Evolutionary conservation across 257 asterid species (phyloP), one percentile per base, ranked within the genome.

Genomic region (Primulina eburnea): DNA sequence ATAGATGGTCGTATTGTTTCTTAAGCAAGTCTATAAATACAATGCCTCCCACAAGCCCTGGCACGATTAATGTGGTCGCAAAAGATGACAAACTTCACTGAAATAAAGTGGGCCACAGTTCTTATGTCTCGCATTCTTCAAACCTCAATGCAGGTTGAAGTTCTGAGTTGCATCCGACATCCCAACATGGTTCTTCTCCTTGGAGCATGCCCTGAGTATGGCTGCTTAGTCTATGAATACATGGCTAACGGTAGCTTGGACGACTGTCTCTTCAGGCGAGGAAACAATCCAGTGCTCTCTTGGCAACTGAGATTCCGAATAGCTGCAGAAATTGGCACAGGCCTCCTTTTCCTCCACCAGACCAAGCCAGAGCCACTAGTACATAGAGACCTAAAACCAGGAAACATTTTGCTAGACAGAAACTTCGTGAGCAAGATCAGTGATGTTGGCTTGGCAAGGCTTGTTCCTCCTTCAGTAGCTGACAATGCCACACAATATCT

Each of bases 291-390:
- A 26, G 69, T 68, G 24, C 63, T 71, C 38, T 52, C 75, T 16
- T 71, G 75, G 75, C 63, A 71, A 20, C 52, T 71, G 21, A 47
- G 75, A 34, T 71, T 71, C 52, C 63, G 64, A 71, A 71, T 71
- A 5, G 69, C 75, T 6, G 37, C 75, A 33, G 75, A 71, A n/a
- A 71, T 71, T 0, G 75, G 69, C 7, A 71, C 75, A 2, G 63
- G 69, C 34, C 68, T 71, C 16, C 62, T 47, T 43, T 71, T 71
- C 53, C 75, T 71, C 57, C 75, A 71, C 75, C 75, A 71, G 56
- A 59, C 75, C 52, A 71, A 71, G 69, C 75, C 75, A 7, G 75
- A 71, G 38, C 75, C 75, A 34, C 75, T 71, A 33, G 75, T 71
- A 33, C 75, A 71, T 63, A 67, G 75, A 16, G 75, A 71, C 57